Percentiles rank a stretch among this genome's conserved stretches.
Conservation (phyloP, 371 early-diverging fungal genomes). For the Mortierella sp. region DNA sequence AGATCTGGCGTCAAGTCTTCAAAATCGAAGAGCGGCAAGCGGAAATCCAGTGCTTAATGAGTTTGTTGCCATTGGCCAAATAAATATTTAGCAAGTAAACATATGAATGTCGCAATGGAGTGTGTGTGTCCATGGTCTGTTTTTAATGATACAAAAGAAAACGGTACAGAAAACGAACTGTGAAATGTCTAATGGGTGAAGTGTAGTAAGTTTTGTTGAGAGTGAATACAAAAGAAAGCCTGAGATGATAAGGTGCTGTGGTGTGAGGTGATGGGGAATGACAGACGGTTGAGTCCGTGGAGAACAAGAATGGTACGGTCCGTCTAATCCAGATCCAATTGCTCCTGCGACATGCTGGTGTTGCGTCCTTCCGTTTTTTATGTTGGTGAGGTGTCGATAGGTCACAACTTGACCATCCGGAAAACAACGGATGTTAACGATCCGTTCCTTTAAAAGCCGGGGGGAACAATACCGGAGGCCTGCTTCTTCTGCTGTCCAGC, state of each 20-base stretch:
- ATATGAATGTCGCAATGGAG: not conserved
- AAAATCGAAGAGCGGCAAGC: constrained; percentile 30
- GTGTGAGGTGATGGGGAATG: not conserved
- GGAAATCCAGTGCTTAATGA: constrained; percentile 27
- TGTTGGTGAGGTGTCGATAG: not conserved
- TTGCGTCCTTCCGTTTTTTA: not conserved
- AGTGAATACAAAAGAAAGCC: constrained; percentile 13
- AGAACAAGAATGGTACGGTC: not conserved
- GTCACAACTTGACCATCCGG: not conserved
- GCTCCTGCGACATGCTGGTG: constrained; percentile 1
- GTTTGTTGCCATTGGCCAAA: not conserved
- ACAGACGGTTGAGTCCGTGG: no score
- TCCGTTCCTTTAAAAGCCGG: constrained; percentile 42
- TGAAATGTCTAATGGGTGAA: constrained; percentile 8
- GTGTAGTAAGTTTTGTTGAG: not conserved
- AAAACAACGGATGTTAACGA: constrained; percentile 2
- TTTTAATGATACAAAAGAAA: constrained; percentile 31
- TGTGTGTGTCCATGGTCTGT: constrained; percentile 18
- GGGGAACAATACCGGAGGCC: constrained; percentile 52
- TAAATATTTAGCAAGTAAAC: not conserved
- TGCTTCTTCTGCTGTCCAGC: constrained; percentile 47
- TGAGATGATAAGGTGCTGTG: not conserved
- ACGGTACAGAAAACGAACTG: constrained; percentile 20
- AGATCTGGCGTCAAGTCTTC: constrained; percentile 13
- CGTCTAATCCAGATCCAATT: not conserved